Evolutionary conservation across 129 eudicot species (phyloP).

Genomic region (Centella asiatica): DNA sequence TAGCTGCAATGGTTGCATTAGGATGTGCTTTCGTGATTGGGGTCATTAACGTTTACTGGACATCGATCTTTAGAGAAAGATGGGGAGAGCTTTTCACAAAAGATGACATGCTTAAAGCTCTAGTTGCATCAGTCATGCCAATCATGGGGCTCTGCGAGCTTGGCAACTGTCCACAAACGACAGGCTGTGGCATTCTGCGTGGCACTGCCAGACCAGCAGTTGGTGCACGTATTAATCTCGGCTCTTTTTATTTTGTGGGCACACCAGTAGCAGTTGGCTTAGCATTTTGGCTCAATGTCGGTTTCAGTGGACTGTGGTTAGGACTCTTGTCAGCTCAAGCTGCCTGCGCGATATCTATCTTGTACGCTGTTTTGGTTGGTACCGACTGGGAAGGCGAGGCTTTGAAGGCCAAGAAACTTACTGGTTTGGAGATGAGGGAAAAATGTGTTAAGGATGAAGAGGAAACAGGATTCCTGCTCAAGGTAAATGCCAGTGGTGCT

Average conservation of each 20-base stretch:
- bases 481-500: constrained; percentile 13
- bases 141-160: constrained; percentile 93
- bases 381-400: constrained; percentile 94
- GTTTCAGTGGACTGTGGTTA: constrained; percentile 79
- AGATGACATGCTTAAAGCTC: constrained; percentile 48
- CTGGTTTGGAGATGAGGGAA: constrained; percentile 36
- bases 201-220: constrained; percentile 90
- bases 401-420: constrained; percentile 42
- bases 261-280: constrained; percentile 84
- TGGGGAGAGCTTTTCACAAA: constrained; percentile 77
- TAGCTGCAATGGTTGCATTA: constrained; percentile 80
- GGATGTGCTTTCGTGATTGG: constrained; percentile 68
- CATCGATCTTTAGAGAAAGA: constrained; percentile 45
- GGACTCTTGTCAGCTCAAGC: constrained; percentile 85
- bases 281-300: constrained; percentile 52
- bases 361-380: constrained; percentile 43
- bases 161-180: constrained; percentile 95
- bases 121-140: constrained; percentile 87
- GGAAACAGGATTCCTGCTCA: constrained; percentile 16
- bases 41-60: constrained; percentile 65
- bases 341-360: constrained; percentile 61
- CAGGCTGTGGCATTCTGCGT: constrained; percentile 89
- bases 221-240: constrained; percentile 86
- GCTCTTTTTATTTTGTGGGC: constrained; percentile 90
- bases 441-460: constrained; percentile 28